phyloP scores from a whole-genome alignment of 2,329 filamentous ascomycete genomes.

The Hypoxylon sp. region DNA sequence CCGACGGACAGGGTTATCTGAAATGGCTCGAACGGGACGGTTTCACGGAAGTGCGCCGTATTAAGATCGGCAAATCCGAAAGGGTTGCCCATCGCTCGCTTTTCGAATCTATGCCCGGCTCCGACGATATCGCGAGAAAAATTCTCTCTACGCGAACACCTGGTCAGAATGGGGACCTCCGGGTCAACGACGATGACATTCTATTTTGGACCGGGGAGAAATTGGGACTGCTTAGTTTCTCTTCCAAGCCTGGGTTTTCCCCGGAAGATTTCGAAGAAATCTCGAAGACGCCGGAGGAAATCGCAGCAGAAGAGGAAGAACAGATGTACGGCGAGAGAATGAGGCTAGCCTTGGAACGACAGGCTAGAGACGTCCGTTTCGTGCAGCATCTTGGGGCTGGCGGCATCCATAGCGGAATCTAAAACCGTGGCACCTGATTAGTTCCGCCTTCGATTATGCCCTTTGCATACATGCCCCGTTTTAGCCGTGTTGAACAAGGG shows the following conservation, averaged over 20 bases:
- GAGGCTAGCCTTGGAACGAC: constrained; percentile 78
- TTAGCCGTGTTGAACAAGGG: constrained; percentile 21
- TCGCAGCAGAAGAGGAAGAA: constrained; percentile 67
- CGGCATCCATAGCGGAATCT: constrained; percentile 46
- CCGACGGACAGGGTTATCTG: constrained; percentile 84
- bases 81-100: constrained; percentile 60
- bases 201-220: constrained; percentile 90
- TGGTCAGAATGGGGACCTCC: constrained; percentile 35
- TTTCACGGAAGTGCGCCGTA: constrained; percentile 67
- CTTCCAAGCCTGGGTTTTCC: constrained; percentile 62
- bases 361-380: constrained; percentile 83
- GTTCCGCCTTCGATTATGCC: constrained; percentile 19
- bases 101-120: constrained; percentile 65
- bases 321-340: constrained; percentile 76
- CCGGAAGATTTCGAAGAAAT: constrained; percentile 65
- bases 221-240: constrained; percentile 78
- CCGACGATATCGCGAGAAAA: constrained; percentile 83
- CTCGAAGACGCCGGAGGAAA: constrained; percentile 60
- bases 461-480: constrained; percentile 16
- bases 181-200: constrained; percentile 73
- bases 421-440: constrained; percentile 30
- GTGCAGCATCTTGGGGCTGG: constrained; percentile 74
- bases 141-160: constrained; percentile 72
- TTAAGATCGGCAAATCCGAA: constrained; percentile 68
- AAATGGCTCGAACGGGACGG: constrained; percentile 95